Evolutionary conservation across 169 alveolate species (phyloP).

Genomic region (Plasmodium gonderi): DNA sequence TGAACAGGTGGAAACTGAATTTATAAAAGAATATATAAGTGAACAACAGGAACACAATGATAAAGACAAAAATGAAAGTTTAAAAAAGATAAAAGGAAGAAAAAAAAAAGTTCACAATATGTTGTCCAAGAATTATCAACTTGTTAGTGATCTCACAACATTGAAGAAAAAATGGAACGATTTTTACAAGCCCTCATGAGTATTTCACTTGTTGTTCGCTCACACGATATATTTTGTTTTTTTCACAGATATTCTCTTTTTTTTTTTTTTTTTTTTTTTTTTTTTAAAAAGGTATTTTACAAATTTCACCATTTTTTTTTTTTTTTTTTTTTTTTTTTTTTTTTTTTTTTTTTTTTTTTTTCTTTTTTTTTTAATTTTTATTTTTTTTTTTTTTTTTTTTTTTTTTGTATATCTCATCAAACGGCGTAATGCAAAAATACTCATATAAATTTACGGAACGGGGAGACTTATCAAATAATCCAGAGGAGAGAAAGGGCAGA

Average conservation of each 20-base stretch:
- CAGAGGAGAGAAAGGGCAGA: neutral
- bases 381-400: neutral
- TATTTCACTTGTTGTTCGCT: neutral
- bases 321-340: neutral
- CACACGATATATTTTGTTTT: neutral
- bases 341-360: neutral
- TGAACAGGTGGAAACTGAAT: conserved; percentile 72
- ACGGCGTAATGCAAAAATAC: neutral
- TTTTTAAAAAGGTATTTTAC: neutral
- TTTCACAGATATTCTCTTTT: neutral
- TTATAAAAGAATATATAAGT: conserved; percentile 47
- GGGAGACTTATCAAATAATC: neutral
- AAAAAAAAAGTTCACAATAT: conserved; percentile 23
- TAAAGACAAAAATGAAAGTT: conserved; percentile 34
- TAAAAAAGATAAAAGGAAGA: conserved; percentile 15
- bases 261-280: neutral
- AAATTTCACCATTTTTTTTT: neutral
- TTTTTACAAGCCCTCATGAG: neutral
- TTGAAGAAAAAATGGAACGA: conserved; percentile 65
- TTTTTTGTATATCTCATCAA: neutral
- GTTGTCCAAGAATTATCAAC: conserved; percentile 37
- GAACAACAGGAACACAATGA: conserved; percentile 34
- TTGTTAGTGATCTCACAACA: conserved; percentile 10
- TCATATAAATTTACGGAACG: neutral
- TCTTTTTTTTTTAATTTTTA: neutral